Evolutionary conservation across 2,329 filamentous ascomycete genomes (phyloP).

Genomic region (Fusarium staphyleae): DNA sequence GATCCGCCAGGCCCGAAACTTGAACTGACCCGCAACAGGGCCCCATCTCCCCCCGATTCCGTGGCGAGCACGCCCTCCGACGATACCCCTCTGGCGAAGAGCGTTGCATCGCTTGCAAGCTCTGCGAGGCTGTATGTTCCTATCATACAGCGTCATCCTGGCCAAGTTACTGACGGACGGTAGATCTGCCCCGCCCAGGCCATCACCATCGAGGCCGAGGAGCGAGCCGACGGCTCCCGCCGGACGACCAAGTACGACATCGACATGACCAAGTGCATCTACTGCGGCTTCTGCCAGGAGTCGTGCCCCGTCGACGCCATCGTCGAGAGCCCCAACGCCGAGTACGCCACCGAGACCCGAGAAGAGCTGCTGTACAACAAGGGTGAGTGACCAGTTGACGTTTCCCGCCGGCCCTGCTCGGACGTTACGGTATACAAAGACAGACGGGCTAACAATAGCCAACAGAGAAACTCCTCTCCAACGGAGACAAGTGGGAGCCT

Average conservation of each 20-base stretch:
- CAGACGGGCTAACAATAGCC: constrained; percentile 30
- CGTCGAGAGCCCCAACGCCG: constrained; percentile 68
- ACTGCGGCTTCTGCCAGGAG: constrained; percentile 99
- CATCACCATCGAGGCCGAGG: constrained; percentile 98
- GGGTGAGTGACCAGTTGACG: constrained; percentile 50
- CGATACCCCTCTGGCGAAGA: constrained; percentile 98
- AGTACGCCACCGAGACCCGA: constrained; percentile 72
- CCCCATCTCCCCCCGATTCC: constrained; percentile 96
- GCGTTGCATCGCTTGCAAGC: constrained; percentile 99
- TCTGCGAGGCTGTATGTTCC: constrained; percentile 81
- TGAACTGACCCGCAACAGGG: constrained; percentile 59
- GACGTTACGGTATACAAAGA: constrained; percentile 3
- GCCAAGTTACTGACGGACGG: constrained; percentile 18
- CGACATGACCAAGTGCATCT: constrained; percentile 99
- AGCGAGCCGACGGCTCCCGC: constrained; percentile 93
- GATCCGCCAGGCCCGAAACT: constrained; percentile 2
- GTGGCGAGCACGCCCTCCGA: constrained; percentile 95
- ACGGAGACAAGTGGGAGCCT: constrained; percentile 97
- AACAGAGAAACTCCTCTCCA: constrained; percentile 81
- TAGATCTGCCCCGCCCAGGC: constrained; percentile 94
- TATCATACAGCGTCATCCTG: not conserved
- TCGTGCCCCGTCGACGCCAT: constrained; percentile 97
- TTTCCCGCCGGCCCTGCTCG: not conserved
- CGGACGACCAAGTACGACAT: constrained; percentile 98
- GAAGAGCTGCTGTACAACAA: constrained; percentile 99